Evolutionary conservation across 2,329 filamentous ascomycete genomes (phyloP).

Genomic region (Leptographium procerum): DNA sequence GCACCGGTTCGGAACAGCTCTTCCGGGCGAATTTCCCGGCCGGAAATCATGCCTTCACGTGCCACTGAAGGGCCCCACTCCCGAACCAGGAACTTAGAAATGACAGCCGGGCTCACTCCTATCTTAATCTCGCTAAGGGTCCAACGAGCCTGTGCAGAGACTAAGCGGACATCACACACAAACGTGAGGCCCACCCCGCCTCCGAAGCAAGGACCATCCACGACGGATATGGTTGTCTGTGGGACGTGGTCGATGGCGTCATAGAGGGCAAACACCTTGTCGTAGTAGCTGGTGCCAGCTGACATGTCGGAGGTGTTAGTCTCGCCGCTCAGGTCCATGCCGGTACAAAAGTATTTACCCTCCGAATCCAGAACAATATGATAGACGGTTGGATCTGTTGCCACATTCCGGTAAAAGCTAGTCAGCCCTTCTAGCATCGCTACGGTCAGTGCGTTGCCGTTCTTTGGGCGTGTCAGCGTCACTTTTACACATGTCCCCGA

Average conservation of each 20-base stretch:
- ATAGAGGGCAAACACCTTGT: background rate
- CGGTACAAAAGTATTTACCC: slow-evolving; percentile 1
- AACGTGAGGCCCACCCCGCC: slow-evolving; percentile 1
- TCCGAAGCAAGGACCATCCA: slow-evolving; percentile 1
- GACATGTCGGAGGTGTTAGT: background rate
- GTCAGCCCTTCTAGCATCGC: background rate
- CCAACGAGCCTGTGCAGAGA: background rate
- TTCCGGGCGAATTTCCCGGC: background rate
- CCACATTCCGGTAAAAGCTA: background rate
- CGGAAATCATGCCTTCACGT: background rate
- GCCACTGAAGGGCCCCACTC: background rate
- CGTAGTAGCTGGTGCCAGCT: background rate
- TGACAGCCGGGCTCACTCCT: background rate
- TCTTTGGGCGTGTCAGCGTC: background rate
- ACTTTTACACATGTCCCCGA: background rate
- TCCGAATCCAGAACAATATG: background rate
- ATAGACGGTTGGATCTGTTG: background rate
- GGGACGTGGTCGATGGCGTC: background rate
- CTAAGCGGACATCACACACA: background rate
- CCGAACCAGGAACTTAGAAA: background rate
- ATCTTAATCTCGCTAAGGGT: background rate
- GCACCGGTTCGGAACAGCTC: background rate
- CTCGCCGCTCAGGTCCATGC: background rate
- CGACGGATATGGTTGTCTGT: background rate
- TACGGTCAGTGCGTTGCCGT: background rate